Evolutionary conservation across 2,329 filamentous ascomycete genomes (phyloP).

Genomic region (Chrysoporthe deuterocubensis): DNA sequence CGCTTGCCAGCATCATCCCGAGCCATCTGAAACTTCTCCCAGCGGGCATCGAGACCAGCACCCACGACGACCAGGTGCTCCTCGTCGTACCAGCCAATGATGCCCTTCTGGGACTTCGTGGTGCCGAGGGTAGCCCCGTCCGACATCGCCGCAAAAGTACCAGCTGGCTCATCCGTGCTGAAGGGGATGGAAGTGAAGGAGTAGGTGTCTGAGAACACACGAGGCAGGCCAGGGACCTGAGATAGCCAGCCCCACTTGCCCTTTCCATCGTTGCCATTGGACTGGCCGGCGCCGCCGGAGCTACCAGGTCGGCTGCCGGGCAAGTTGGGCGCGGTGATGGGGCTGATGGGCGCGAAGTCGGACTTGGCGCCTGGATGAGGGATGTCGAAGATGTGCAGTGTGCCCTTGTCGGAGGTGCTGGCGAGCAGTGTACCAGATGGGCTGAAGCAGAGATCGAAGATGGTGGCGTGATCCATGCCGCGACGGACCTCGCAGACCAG

Average conservation of each 20-base stretch:
- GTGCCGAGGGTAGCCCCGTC: slow-evolving; percentile 54
- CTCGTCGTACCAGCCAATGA: slow-evolving; percentile 84
- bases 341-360: slow-evolving; percentile 28
- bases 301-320: slow-evolving; percentile 27
- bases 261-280: slow-evolving; percentile 52
- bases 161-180: slow-evolving; percentile 72
- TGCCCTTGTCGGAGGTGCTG: slow-evolving; percentile 95
- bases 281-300: slow-evolving; percentile 31
- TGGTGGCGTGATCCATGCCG: slow-evolving; percentile 83
- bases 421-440: slow-evolving; percentile 80
- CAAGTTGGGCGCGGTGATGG: slow-evolving; percentile 27
- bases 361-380: slow-evolving; percentile 55
- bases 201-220: slow-evolving; percentile 87
- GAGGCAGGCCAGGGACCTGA: slow-evolving; percentile 82
- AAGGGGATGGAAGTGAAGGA: slow-evolving; percentile 83
- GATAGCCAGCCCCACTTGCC: slow-evolving; percentile 87
- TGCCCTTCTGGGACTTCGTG: slow-evolving; percentile 72
- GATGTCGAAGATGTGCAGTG: slow-evolving; percentile 90
- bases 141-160: slow-evolving; percentile 46
- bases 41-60: slow-evolving; percentile 77
- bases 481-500: slow-evolving; percentile 83
- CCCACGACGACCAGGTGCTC: slow-evolving; percentile 75
- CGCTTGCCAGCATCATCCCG: slow-evolving; percentile 70
- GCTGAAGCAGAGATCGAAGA: slow-evolving; percentile 88
- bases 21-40: slow-evolving; percentile 84